Base-by-base conservation (phyloP, 2,329 filamentous ascomycete genomes). In the Colletotrichum tabaci region DNA sequence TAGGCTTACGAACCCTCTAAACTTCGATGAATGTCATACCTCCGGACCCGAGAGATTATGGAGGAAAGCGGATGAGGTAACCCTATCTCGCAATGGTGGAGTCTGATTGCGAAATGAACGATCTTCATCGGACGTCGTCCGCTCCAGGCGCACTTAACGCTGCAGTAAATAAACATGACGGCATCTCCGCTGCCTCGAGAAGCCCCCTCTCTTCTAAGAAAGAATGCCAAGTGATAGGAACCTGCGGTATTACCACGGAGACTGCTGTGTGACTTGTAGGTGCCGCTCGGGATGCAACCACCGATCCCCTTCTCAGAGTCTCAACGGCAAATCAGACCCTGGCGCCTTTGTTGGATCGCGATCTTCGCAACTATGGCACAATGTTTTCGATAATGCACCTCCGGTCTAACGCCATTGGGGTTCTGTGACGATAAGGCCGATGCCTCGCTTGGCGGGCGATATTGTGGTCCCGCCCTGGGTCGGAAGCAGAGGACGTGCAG, bases 61-160 rank as follows among this genome's bases (percentile, higher is more conserved):
- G 16, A 42, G 21, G 7, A 13, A n/a, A 13, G 18, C 30, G 61
- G 15, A 16, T 64, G 50, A 15, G 13, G 58, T 60, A 63, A 13
- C 52, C 52, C 35, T 23, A 58, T 68, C 66, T 68, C 66, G 66
- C 49, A 60, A 68, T 68, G 50, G 66, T 52, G 66, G 66, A 52
- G 66, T 57, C 15, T 44, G 35, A 68, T 68, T 49, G 60, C 66
- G 66, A 68, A 57, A 64, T 16, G 50, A 23, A 44, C 21, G 58
- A 44, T 57, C 47, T 5, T 57, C 44, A 50, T 64, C 66, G 60
- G 60, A 64, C 44, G 44, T 50, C 66, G 66, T 30, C 66, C 66
- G 66, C 52, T 64, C 13, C 42, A n/a, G 26, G 26, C 23, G 16
- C 12, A 35, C 9, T 18, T 23, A 55, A 38, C 40, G n/a, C 38